Base-by-base conservation (phyloP, 495 filamentous ascomycete species). In the Aspergillus egyptiacus region DNA sequence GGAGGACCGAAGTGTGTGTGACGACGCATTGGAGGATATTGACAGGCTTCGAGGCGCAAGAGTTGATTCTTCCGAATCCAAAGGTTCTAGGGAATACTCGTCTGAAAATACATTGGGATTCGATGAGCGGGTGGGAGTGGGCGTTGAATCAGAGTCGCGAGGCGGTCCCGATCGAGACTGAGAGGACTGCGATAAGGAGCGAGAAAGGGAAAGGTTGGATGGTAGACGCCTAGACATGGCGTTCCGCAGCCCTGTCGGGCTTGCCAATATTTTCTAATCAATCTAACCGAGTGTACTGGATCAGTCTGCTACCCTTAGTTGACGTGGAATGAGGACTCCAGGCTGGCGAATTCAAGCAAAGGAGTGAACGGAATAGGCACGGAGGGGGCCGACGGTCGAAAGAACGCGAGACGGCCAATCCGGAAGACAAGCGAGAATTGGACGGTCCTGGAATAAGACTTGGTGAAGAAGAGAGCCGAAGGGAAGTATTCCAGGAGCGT, bases 41-140 rank as follows among this genome's bases (percentile, higher is more conserved):
- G 59, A 64, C 8, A 65, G 61, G 53, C 63, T 66, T 49, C 48
- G 61, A 31, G 60, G 56, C 18, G 62, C 59, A 35, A 65, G 60
- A 25, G 60, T 61, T 31, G 63, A 60, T 35, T 64, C 60, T 38
- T 70, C 66, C 31, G 63, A 47, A 42, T 72, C 61, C 37, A 73
- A 56, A 15, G 68, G 58, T 51, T 77, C 69, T 57, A 77, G 54
- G 3, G 75, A 71, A 55, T 73, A 76, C 38, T 76, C 74, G 55
- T 79, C 75, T 35, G 74, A 71, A 57, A 79, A 79, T 31, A 76
- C 69, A 61, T 76, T 74, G 30, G 72, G 71, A 41, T 75, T 74
- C 24, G 66, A 69, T 22, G 57, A 65, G 59, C 61, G 68, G 63
- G 62, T 51, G 38, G 66, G 68, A 20, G 45, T 51, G 38, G 68